Conservation (phyloP, 2,329 filamentous ascomycete species). For the Ascochyta fabae region DNA sequence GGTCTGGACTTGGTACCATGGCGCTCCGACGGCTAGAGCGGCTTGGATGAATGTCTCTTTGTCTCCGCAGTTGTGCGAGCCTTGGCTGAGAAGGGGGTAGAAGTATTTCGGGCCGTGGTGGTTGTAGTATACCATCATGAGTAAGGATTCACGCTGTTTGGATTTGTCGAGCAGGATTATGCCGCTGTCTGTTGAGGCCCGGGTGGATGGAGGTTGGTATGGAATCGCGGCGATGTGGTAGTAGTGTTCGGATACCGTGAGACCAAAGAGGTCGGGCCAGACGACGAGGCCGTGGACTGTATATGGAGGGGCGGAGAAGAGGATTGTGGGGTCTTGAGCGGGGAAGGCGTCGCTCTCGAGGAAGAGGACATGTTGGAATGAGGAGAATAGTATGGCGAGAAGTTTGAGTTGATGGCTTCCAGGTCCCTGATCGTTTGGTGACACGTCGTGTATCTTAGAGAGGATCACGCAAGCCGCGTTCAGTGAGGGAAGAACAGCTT, state of each 20-base stretch:
- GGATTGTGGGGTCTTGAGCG: conserved; percentile 51
- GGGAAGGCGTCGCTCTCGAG: conserved; percentile 66
- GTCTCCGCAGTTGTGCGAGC: conserved; percentile 54
- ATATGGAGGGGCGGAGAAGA: conserved; percentile 62
- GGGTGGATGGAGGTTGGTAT: conserved; percentile 33
- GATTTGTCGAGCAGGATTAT: conserved; percentile 58
- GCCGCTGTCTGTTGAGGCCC: conserved; percentile 56
- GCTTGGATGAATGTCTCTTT: conserved; percentile 59
- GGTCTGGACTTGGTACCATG: conserved; percentile 52
- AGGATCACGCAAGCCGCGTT: conserved; percentile 50
- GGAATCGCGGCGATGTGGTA: conserved; percentile 54
- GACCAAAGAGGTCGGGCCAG: conserved; percentile 64
- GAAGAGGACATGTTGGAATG: conserved; percentile 65
- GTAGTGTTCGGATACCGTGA: conserved; percentile 52
- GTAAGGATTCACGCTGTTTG: conserved; percentile 54
- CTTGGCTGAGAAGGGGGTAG: conserved; percentile 58
- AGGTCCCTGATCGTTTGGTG: conserved; percentile 18
- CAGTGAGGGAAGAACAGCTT: conserved; percentile 45
- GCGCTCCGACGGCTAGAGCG: conserved; percentile 50
- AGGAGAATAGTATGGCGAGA: conserved; percentile 64
- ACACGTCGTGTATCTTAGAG: conserved; percentile 31
- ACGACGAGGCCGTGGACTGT: conserved; percentile 60
- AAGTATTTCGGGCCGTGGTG: conserved; percentile 60
- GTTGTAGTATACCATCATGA: conserved; percentile 63
- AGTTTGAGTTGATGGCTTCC: conserved; percentile 62